These are phyloP conservation scores for Zygosaccharomyces bisporus DNA, from an alignment of 805 yeast genomes.

Conservation along the genomic window DNA sequence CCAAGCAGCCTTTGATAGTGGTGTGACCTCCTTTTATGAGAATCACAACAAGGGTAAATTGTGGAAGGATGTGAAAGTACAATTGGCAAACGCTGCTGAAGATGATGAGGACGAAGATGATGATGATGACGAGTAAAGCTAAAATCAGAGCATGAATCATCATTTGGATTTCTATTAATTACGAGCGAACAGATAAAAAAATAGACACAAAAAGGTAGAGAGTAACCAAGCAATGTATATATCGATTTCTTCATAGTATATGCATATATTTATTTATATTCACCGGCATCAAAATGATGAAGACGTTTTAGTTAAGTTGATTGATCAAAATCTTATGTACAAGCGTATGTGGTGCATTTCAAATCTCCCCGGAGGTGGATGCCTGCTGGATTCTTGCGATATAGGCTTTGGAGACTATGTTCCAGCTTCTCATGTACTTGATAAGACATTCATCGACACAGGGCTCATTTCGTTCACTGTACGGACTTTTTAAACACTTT, in stretches of 20 bases:
- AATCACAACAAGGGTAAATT: slow-evolving; percentile 78
- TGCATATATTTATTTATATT: slow-evolving; percentile 15
- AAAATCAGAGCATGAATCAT: background rate
- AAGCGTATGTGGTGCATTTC: slow-evolving; percentile 10
- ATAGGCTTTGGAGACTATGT: slow-evolving; percentile 72
- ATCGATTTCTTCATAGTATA: slow-evolving; percentile 2
- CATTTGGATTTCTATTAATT: background rate
- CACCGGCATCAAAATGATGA: slow-evolving; percentile 8
- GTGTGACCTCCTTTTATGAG: slow-evolving; percentile 67
- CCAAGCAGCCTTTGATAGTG: slow-evolving; percentile 70
- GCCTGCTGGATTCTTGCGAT: slow-evolving; percentile 68
- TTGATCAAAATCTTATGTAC: slow-evolving; percentile 6
- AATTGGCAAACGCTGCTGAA: slow-evolving; percentile 53
- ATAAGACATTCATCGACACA: slow-evolving; percentile 78
- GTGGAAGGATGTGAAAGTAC: slow-evolving; percentile 74
- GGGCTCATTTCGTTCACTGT: slow-evolving; percentile 50
- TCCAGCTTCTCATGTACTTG: slow-evolving; percentile 91
- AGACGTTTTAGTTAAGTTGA: background rate
- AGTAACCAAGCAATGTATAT: slow-evolving; percentile 2
- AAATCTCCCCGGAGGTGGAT: slow-evolving; percentile 34
- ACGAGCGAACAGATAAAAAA: background rate
- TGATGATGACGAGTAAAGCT: slow-evolving; percentile 34
- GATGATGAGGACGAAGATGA: slow-evolving; percentile 56
- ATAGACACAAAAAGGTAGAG: background rate
- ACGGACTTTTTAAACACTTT: slow-evolving; percentile 67